Evolutionary conservation across 2,329 filamentous ascomycete species (phyloP).

Genomic region (Aspergillus oerlinghausenensis): DNA sequence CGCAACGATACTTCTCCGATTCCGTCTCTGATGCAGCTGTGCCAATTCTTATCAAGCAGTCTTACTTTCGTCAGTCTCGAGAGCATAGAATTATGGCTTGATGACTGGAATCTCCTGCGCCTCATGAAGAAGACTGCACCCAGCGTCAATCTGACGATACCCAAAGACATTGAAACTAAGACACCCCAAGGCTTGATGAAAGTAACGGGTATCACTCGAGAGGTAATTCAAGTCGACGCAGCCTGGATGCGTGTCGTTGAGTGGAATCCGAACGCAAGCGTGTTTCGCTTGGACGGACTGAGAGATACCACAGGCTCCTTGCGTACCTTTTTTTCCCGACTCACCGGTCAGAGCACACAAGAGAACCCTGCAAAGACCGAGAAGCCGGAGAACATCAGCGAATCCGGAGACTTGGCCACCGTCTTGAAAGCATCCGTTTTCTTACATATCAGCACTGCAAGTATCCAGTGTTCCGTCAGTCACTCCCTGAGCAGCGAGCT

Average conservation of each 20-base stretch:
- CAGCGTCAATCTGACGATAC: slow-evolving; percentile 65
- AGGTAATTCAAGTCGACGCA: slow-evolving; percentile 88
- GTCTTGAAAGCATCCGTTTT: slow-evolving; percentile 76
- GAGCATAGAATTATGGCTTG: slow-evolving; percentile 82
- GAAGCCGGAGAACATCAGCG: slow-evolving; percentile 56
- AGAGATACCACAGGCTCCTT: slow-evolving; percentile 56
- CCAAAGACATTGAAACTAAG: slow-evolving; percentile 71
- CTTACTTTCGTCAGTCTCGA: slow-evolving; percentile 91
- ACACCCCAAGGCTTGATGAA: slow-evolving; percentile 89
- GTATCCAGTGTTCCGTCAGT: slow-evolving; percentile 70
- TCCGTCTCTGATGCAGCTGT: slow-evolving; percentile 78
- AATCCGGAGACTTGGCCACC: slow-evolving; percentile 68
- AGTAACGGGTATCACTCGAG: slow-evolving; percentile 71
- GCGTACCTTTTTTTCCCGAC: slow-evolving; percentile 72
- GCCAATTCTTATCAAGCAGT: slow-evolving; percentile 90
- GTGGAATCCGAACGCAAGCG: slow-evolving; percentile 62
- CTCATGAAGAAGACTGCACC: slow-evolving; percentile 84
- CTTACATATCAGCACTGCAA: slow-evolving; percentile 78
- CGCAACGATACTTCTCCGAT: slow-evolving; percentile 81
- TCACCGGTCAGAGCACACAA: slow-evolving; percentile 56
- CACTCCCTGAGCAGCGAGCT: slow-evolving; percentile 75
- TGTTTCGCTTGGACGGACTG: slow-evolving; percentile 35
- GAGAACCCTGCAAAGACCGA: slow-evolving; percentile 37
- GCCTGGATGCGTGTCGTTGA: slow-evolving; percentile 82
- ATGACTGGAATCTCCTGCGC: slow-evolving; percentile 75